Evolutionary conservation across 2,329 filamentous ascomycete species (phyloP).

Genomic region (Herpotrichia juniperi): DNA sequence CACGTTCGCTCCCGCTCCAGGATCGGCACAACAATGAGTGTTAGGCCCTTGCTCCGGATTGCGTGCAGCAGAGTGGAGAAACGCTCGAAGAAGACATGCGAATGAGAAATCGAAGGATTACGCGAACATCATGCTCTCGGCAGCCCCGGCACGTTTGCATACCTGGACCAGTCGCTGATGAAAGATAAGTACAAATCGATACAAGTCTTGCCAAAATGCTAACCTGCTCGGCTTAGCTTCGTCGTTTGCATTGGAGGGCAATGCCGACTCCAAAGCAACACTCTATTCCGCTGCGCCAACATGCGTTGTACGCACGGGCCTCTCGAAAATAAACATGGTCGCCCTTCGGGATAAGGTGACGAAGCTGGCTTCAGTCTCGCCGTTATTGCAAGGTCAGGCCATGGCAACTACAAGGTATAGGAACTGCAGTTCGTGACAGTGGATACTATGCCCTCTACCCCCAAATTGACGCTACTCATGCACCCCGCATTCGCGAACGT

Average conservation of each 20-base stretch:
- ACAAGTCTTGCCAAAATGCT: background rate
- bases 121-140: background rate
- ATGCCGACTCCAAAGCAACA: constrained; percentile 7
- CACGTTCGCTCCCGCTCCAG: constrained; percentile 7
- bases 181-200: background rate
- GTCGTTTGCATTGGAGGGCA: constrained; percentile 6
- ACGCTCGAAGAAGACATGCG: background rate
- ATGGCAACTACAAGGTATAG: too few relatives aligned
- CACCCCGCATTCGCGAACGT: constrained; percentile 28
- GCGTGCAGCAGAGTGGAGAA: constrained; percentile 3
- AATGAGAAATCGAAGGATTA: background rate
- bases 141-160: background rate
- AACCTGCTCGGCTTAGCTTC: constrained; percentile 5
- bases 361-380: background rate
- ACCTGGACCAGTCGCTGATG: background rate
- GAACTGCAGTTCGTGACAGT: constrained; percentile 15
- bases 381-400: background rate
- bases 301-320: constrained; percentile 2
- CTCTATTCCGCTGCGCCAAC: background rate
- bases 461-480: constrained; percentile 16
- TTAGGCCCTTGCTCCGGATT: background rate
- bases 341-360: background rate
- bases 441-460: background rate
- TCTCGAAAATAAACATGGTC: background rate
- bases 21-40: constrained; percentile 8